Evolutionary conservation across 106 monocot genomes (phyloP).

Genomic region (Apostasia ramifera): DNA sequence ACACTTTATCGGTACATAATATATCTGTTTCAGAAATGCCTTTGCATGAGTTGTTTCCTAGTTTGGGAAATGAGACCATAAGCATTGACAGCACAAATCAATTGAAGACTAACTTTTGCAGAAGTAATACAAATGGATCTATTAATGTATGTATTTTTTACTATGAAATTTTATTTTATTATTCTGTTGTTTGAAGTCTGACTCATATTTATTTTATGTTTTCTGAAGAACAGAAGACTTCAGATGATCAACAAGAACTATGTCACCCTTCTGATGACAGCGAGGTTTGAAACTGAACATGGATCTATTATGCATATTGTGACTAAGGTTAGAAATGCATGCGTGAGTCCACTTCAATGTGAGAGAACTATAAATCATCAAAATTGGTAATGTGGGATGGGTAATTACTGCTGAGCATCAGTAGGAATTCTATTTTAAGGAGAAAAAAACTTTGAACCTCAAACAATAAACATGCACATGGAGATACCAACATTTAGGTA

Average conservation of each 20-base stretch:
- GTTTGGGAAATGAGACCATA: slow-evolving; percentile 1
- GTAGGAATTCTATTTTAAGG: too few relatives aligned
- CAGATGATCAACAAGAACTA: slow-evolving; percentile 4
- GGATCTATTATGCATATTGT: too few relatives aligned
- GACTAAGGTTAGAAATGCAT: too few relatives aligned
- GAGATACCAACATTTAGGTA: too few relatives aligned
- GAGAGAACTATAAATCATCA: too few relatives aligned
- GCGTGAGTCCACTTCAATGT: too few relatives aligned
- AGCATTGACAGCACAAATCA: background rate
- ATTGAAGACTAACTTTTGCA: slow-evolving; percentile 1
- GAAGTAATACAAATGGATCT: slow-evolving; percentile 2
- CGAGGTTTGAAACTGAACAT: slow-evolving; percentile 1
- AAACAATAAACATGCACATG: too few relatives aligned
- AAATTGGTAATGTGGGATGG: too few relatives aligned
- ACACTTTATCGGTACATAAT: background rate
- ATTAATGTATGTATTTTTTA: background rate
- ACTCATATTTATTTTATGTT: background rate
- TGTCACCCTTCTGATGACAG: background rate
- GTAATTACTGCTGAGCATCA: too few relatives aligned
- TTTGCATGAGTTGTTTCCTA: slow-evolving; percentile 1
- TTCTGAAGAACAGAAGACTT: slow-evolving; percentile 6
- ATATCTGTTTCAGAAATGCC: background rate
- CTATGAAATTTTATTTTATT: background rate
- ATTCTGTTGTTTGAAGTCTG: slow-evolving; percentile 4
- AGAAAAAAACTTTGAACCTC: too few relatives aligned